Evolutionary conservation across 2,329 filamentous ascomycete species (phyloP), one percentile per base, ranked within the genome.

Genomic region (Boeremia lycopersici): DNA sequence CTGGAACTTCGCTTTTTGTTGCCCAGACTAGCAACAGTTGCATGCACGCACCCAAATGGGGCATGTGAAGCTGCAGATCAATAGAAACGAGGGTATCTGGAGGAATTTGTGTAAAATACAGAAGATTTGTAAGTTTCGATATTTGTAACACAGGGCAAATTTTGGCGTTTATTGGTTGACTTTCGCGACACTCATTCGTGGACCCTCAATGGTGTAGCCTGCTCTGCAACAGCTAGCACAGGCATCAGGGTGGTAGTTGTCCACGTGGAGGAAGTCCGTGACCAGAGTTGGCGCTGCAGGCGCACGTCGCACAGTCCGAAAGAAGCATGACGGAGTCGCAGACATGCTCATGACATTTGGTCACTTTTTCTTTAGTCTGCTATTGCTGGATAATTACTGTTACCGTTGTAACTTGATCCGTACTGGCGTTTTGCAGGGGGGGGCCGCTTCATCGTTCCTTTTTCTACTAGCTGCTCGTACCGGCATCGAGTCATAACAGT

Each of bases 1-100:
- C 52, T 61, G 48, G 47, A 29, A 35, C 17, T 40, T 66, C 63
- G 65, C 61, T 62, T 62, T 57, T 48, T 53, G 43, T 61, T 67
- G 52, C 65, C 63, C 45, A 52, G 53, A 51, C 34, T 29, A 62
- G 59, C 33, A 23, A 43, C 31, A 53, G 49, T 40, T 67, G 62
- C 65, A 63, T 56, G 17, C 35, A 25, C 47, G 42, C 57, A 47
- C 42, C 53, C 51, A 30, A 35, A 61, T 39, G 33, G 26, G 34
- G 57, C 10, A 41, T 49, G 31, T n/a, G 33, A 40, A 50, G 46
- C 38, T 45, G 62, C 60, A 54, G 35, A 57, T 60, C 46, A 40
- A 56, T 25, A 47, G 42, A 39, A 33, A 28, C 33, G 30, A 49
- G 40, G 52, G 33, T 48, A 25, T 34, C 48, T 13, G 36, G 30